phyloP scores from a whole-genome alignment of 768 basidiomycete species.

The Termitomyces sp. region DNA sequence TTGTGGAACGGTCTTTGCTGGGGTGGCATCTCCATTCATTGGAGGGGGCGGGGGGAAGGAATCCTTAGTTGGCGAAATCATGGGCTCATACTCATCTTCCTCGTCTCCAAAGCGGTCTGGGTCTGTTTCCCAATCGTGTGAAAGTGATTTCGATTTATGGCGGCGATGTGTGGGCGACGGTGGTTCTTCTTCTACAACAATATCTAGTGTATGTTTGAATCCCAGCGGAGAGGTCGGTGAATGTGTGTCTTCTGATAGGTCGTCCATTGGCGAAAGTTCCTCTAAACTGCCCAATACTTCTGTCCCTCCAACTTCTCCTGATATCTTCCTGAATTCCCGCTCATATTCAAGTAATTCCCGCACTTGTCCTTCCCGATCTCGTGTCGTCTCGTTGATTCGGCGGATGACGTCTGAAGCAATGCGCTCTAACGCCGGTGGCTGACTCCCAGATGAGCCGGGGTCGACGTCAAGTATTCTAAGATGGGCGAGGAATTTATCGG shows the following conservation, averaged over 20 bases:
- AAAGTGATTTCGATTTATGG: constrained; percentile 25
- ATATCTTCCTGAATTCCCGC: constrained; percentile 74
- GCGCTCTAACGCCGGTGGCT: constrained; percentile 54
- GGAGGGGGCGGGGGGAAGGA: constrained; percentile 53
- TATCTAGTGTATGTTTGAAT: constrained; percentile 21
- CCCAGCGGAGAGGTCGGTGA: constrained; percentile 16
- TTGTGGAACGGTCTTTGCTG: constrained; percentile 58
- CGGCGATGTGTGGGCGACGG: constrained; percentile 19
- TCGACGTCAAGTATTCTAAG: constrained; percentile 68
- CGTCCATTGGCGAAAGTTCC: constrained; percentile 46
- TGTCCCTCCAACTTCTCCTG: constrained; percentile 71
- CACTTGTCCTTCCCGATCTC: constrained; percentile 78
- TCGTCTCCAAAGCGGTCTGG: constrained; percentile 49
- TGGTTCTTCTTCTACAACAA: constrained; percentile 37
- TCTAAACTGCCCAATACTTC: constrained; percentile 72
- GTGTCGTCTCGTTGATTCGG: constrained; percentile 67
- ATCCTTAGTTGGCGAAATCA: constrained; percentile 51
- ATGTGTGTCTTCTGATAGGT: constrained; percentile 35
- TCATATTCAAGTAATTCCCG: constrained; percentile 77
- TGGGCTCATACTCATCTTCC: constrained; percentile 41
- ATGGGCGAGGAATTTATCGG: constrained; percentile 72
- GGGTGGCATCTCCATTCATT: constrained; percentile 48
- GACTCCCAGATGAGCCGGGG: constrained; percentile 28
- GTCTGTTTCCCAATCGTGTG: constrained; percentile 62
- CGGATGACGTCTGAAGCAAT: constrained; percentile 77